phyloP scores from a whole-genome alignment of 2,329 filamentous ascomycete genomes.

The Zymoseptoria ardabiliae region DNA sequence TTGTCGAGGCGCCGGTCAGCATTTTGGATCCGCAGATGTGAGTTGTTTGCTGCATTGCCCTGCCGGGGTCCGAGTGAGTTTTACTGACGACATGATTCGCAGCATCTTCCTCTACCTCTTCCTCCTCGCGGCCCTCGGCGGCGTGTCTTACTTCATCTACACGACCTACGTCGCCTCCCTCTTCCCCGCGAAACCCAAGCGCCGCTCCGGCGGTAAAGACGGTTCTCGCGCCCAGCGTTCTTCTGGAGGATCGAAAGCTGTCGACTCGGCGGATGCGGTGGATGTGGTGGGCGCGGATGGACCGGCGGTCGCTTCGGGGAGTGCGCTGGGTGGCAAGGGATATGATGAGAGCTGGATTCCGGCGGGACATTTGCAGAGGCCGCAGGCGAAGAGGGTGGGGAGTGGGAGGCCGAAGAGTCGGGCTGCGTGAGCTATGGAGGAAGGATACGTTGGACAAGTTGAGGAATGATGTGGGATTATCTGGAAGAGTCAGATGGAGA shows the following conservation, averaged over 20 bases:
- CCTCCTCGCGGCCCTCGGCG: slow-evolving; percentile 69
- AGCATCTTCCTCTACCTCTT: slow-evolving; percentile 98
- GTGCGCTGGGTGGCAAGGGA: slow-evolving; percentile 51
- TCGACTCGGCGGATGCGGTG: slow-evolving; percentile 51
- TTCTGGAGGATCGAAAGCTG: slow-evolving; percentile 59
- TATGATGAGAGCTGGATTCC: slow-evolving; percentile 96
- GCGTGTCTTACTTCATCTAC: slow-evolving; percentile 92
- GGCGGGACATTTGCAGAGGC: slow-evolving; percentile 78
- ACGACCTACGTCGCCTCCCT: slow-evolving; percentile 94
- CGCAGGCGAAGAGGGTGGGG: slow-evolving; percentile 58
- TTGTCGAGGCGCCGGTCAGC: slow-evolving; percentile 86
- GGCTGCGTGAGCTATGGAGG: slow-evolving; percentile 17
- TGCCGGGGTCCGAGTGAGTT: not conserved
- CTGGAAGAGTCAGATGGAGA: not conserved
- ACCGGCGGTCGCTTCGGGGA: slow-evolving; percentile 54
- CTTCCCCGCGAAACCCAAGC: slow-evolving; percentile 70
- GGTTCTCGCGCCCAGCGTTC: slow-evolving; percentile 59
- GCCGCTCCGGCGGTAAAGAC: slow-evolving; percentile 43
- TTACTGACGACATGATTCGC: slow-evolving; percentile 4
- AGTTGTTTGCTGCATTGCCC: slow-evolving; percentile 29
- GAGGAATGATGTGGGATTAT: not conserved
- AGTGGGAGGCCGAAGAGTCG: slow-evolving; percentile 40
- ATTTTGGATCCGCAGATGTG: slow-evolving; percentile 95
- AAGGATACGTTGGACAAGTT: not conserved
- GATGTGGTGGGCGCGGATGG: slow-evolving; percentile 64